Evolutionary conservation across 495 filamentous ascomycete genomes (phyloP).

Genomic region (Hypoxylon intermedium): DNA sequence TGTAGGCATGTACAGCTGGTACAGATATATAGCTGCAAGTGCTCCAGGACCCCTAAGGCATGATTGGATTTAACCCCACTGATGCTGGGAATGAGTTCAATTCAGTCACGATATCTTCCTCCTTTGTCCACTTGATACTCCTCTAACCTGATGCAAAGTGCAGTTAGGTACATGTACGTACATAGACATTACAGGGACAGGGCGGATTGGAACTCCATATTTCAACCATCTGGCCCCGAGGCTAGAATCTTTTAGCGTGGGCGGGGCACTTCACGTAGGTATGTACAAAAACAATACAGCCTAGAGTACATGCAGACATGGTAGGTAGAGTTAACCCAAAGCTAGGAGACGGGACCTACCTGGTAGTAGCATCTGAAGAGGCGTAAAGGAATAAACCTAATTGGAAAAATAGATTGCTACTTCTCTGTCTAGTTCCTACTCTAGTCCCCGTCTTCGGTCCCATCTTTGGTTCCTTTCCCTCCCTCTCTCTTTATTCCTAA

Average conservation of each 20-base stretch:
- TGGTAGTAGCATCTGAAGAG: background rate
- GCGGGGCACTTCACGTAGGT: constrained; percentile 4
- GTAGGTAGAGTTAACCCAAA: too few species aligned
- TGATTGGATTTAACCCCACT: constrained; percentile 17
- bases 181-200: background rate
- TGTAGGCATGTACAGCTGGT: background rate
- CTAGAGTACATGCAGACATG: constrained; percentile 1
- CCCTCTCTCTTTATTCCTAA: constrained; percentile 8
- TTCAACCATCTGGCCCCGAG: constrained; percentile 12
- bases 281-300: constrained; percentile 8
- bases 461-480: too few species aligned
- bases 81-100: background rate
- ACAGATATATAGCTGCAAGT: constrained; percentile 13
- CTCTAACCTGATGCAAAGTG: too few species aligned
- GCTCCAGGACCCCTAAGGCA: constrained; percentile 24
- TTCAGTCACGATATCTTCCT: background rate
- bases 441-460: too few species aligned
- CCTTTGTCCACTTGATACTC: background rate
- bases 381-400: constrained; percentile 8
- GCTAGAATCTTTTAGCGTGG: constrained; percentile 24
- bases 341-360: too few species aligned
- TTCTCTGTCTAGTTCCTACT: too few species aligned
- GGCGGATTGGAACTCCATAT: constrained; percentile 18
- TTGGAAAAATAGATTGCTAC: constrained; percentile 24
- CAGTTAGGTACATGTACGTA: too few species aligned